Conservation (phyloP, 148 eudicot genomes). For the Salicornia ramosissima region DNA sequence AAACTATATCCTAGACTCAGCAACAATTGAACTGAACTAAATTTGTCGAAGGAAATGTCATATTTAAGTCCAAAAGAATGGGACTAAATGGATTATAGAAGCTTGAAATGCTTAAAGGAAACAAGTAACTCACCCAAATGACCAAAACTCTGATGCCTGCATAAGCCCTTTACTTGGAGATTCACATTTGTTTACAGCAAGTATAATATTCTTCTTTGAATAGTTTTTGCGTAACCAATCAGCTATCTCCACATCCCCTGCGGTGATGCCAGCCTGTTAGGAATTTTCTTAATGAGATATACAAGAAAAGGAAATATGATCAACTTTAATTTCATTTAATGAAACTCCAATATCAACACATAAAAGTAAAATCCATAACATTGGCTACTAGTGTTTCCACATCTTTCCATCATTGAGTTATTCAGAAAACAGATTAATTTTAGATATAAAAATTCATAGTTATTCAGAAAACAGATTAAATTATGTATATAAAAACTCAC, state of each 20-base stretch:
- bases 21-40: no score
- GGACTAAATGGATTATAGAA: no score
- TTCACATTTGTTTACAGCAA: conserved; percentile 96
- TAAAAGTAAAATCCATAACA: neutral
- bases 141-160: conserved; percentile 98
- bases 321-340: neutral
- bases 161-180: conserved; percentile 82
- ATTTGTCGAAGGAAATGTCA: no score
- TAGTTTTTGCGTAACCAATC: conserved; percentile 85
- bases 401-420: neutral
- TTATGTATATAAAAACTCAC: no score
- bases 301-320: conserved; percentile 8
- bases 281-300: conserved; percentile 25
- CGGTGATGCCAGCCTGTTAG: conserved; percentile 86
- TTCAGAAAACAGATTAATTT: neutral
- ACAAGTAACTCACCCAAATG: conserved; percentile 63
- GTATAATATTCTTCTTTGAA: conserved; percentile 65
- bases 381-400: neutral
- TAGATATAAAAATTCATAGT: no score
- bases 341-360: neutral
- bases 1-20: no score
- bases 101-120: neutral
- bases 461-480: no score
- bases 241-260: conserved; percentile 93
- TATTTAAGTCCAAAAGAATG: no score